phyloP scores from a whole-genome alignment of 108 stramenopile species.

The Conticribra weissflogii region DNA sequence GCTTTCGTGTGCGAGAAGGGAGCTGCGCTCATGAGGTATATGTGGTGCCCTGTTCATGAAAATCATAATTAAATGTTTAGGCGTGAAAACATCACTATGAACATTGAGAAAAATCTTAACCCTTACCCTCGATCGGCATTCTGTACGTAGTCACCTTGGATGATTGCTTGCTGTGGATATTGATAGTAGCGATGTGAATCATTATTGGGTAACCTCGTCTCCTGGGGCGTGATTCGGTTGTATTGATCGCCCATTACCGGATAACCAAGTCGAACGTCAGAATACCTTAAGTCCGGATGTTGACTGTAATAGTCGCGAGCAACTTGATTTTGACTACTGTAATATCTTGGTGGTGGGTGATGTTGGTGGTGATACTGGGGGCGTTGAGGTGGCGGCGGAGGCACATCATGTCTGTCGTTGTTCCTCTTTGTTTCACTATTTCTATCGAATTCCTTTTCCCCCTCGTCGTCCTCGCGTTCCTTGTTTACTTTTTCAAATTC shows the following conservation, averaged over 20 bases:
- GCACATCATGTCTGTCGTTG: background rate
- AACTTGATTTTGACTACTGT: conserved; percentile 11
- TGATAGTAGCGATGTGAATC: background rate
- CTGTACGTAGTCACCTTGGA: background rate
- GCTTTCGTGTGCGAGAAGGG: conserved; percentile 56
- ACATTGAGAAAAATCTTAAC: background rate
- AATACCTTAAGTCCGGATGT: conserved; percentile 16
- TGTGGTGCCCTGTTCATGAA: no score
- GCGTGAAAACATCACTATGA: no score
- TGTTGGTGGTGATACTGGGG: conserved; percentile 27
- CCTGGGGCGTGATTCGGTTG: background rate
- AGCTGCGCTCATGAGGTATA: conserved; percentile 44
- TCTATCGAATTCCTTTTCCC: background rate
- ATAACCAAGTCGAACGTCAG: no score
- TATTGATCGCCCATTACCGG: background rate
- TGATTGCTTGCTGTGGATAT: background rate
- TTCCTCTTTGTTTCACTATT: background rate
- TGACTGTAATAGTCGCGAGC: background rate
- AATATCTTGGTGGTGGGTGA: background rate
- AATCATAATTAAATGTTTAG: no score
- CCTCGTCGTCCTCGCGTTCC: conserved; percentile 5
- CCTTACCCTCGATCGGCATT: background rate
- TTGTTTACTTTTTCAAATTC: conserved; percentile 10
- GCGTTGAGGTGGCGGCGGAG: conserved; percentile 7
- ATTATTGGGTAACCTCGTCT: background rate